These are phyloP conservation scores for Cyclotella sp. DNA, from an alignment of 108 stramenopile genomes.

Conservation along the genomic window DNA sequence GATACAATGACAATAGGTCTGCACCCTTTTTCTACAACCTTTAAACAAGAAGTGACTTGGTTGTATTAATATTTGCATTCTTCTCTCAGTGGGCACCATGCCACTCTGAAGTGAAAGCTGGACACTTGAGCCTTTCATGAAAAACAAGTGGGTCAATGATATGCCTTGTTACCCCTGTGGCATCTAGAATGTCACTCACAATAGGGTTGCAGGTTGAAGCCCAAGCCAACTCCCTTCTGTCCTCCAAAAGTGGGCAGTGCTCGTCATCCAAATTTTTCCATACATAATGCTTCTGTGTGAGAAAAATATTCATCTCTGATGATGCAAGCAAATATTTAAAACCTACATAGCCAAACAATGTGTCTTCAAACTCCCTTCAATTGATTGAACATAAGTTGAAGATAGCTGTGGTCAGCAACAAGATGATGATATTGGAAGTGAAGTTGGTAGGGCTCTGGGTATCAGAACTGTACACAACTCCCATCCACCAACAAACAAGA, in stretches of 20 bases:
- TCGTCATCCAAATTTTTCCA: background rate
- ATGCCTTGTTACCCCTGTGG: background rate
- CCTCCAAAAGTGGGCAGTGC: background rate
- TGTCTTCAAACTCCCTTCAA: background rate
- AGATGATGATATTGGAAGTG: background rate
- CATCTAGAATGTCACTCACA: background rate
- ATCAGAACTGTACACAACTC: background rate
- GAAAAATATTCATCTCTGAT: background rate
- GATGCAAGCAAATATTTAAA: background rate
- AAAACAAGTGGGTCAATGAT: background rate
- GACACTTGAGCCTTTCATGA: background rate
- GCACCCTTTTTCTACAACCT: background rate
- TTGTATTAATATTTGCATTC: background rate
- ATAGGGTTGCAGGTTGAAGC: background rate
- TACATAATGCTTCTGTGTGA: background rate
- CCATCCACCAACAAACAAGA: too few species aligned
- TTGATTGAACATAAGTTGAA: background rate
- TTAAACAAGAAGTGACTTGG: background rate
- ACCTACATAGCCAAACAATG: background rate
- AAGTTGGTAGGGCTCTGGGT: background rate
- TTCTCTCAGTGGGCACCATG: background rate
- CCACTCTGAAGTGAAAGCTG: background rate
- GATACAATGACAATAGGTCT: background rate
- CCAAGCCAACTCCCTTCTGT: background rate
- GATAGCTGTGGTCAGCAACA: background rate